Evolutionary conservation across 345 rosid genomes (phyloP).

Genomic region (Syzygium oleosum): DNA sequence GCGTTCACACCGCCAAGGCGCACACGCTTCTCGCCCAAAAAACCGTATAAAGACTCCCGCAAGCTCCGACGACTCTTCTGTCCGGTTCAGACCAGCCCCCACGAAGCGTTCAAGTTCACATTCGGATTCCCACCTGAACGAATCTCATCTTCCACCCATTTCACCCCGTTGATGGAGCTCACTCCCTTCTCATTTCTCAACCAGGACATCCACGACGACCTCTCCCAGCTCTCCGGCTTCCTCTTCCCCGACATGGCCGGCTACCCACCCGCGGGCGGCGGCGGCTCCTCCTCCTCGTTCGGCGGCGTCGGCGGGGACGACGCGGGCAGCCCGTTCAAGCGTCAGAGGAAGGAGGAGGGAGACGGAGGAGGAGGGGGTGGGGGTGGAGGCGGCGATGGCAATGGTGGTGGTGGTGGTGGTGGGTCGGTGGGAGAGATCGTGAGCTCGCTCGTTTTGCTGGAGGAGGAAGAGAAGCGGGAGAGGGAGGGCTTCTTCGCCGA

Average conservation of each 20-base stretch:
- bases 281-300: not conserved
- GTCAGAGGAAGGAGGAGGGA: conserved; percentile 29
- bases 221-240: conserved; percentile 15
- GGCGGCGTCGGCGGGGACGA: not conserved
- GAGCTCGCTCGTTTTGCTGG: not conserved
- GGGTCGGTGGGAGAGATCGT: conserved; percentile 1
- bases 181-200: conserved; percentile 52
- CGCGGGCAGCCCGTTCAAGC: conserved; percentile 16
- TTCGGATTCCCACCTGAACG: not conserved
- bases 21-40: conserved; percentile 37
- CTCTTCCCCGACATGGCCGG: conserved; percentile 21
- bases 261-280: conserved; percentile 12
- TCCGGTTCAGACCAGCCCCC: not conserved
- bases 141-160: not conserved
- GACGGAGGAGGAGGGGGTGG: not conserved
- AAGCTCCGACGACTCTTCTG: not conserved
- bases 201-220: conserved; percentile 27
- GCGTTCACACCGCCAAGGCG: conserved; percentile 43
- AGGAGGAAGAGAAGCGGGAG: conserved; percentile 8
- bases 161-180: conserved; percentile 34
- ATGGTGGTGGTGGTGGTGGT: conserved; percentile 9
- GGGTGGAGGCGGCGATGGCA: not conserved
- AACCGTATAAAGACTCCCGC: not conserved
- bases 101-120: conserved; percentile 27
- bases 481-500: not conserved